phyloP scores from a whole-genome alignment of 345 rosid species.

The Lumnitzera littorea region DNA sequence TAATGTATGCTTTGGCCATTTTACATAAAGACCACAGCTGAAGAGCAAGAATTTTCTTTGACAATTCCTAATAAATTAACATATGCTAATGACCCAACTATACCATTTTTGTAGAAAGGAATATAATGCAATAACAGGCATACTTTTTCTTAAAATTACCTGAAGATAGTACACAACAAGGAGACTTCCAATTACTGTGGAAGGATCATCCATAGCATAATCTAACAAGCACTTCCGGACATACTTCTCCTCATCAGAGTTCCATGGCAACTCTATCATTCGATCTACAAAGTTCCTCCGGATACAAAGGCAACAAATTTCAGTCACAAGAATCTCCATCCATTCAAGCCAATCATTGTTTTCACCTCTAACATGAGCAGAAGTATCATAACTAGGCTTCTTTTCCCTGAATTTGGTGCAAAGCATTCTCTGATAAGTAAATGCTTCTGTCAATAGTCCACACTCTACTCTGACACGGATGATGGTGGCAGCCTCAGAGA shows the following conservation, averaged over 20 bases:
- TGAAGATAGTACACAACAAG: conserved; percentile 85
- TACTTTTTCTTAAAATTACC: conserved; percentile 31
- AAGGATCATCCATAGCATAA: conserved; percentile 65
- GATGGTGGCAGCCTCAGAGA: conserved; percentile 80
- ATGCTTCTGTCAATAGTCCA: conserved; percentile 91
- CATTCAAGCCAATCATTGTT: conserved; percentile 60
- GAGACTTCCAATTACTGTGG: conserved; percentile 65
- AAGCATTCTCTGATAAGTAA: conserved; percentile 73
- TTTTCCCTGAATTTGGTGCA: conserved; percentile 63
- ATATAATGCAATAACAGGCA: too few species aligned
- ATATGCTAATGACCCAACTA: too few species aligned
- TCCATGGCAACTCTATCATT: conserved; percentile 93
- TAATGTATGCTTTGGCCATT: too few species aligned
- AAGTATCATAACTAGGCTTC: conserved; percentile 33
- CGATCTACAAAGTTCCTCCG: conserved; percentile 77
- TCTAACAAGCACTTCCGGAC: conserved; percentile 74
- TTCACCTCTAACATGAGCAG: conserved; percentile 29
- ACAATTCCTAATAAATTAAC: too few species aligned
- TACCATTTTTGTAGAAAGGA: too few species aligned
- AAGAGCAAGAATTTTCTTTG: too few species aligned
- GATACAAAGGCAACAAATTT: conserved; percentile 85
- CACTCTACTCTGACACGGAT: conserved; percentile 85
- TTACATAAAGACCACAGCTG: too few species aligned
- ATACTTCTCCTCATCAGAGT: conserved; percentile 79
- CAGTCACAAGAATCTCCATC: conserved; percentile 77